Evolutionary conservation across 169 alveolate genomes (phyloP).

Genomic region (Plasmodium blacklocki): DNA sequence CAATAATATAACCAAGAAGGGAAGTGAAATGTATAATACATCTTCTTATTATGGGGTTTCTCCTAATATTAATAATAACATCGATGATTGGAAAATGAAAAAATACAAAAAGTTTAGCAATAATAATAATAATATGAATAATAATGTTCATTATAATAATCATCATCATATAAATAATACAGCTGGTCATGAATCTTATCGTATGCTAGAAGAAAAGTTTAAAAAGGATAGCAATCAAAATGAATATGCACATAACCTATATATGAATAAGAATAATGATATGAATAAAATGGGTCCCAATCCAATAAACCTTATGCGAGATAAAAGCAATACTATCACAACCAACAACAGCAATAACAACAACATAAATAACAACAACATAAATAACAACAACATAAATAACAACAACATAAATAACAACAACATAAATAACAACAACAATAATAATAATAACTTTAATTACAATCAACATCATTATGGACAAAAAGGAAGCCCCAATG

Average conservation of each 20-base stretch:
- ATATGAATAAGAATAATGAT: conserved; percentile 30
- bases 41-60: background rate
- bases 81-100: conserved; percentile 19
- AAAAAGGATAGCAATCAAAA: conserved; percentile 22
- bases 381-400: no score
- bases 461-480: background rate
- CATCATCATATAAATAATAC: no score
- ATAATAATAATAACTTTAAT: background rate
- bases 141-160: background rate
- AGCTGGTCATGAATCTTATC: background rate
- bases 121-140: background rate
- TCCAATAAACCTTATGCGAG: background rate
- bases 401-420: background rate
- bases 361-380: no score
- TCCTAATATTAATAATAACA: background rate
- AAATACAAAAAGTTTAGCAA: conserved; percentile 4
- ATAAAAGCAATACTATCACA: background rate
- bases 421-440: no score
- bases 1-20: background rate
- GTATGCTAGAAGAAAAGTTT: conserved; percentile 29
- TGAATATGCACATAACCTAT: conserved; percentile 5
- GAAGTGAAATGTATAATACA: background rate
- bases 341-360: background rate
- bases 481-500: background rate
- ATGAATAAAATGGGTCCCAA: background rate